A percentile compares a stretch with the other conserved stretches of the same genome.
phyloP scores from a whole-genome alignment of 176 grass and related monocot genomes.

The Phyllostachys edulis region DNA sequence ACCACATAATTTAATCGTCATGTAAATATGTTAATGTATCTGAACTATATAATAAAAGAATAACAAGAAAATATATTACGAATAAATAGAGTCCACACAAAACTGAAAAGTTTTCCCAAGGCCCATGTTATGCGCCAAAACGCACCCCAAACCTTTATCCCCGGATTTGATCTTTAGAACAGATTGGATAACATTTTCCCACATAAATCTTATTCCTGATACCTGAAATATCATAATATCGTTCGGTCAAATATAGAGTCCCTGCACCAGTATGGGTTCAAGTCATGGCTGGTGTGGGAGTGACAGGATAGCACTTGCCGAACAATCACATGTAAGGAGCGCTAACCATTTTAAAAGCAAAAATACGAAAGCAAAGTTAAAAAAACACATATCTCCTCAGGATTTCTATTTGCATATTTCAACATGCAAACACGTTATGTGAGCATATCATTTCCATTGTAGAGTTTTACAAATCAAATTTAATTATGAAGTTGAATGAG shows the following conservation, averaged over 20 bases:
- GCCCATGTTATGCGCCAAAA: conserved; percentile 98
- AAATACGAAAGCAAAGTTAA: background rate
- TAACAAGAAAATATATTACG: conserved; percentile 14
- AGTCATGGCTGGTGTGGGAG: background rate
- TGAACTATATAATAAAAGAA: conserved; percentile 19
- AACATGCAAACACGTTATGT: conserved; percentile 1
- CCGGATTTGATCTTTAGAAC: conserved; percentile 86
- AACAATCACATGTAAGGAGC: background rate
- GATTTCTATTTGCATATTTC: conserved; percentile 9
- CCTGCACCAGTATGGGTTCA: background rate
- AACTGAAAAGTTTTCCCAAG: conserved; percentile 99
- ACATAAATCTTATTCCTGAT: conserved; percentile 92
- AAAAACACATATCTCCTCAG: background rate
- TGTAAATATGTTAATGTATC: conserved; percentile 3
- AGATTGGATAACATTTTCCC: conserved; percentile 97
- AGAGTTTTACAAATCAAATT: conserved; percentile 12
- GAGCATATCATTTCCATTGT: background rate
- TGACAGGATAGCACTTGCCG: background rate
- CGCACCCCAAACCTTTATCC: conserved; percentile 95
- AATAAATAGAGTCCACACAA: conserved; percentile 2
- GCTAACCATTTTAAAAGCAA: background rate
- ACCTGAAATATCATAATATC: conserved; percentile 51
- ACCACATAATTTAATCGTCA: background rate
- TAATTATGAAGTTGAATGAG: conserved; percentile 13
- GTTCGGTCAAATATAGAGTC: background rate